Base-by-base conservation (phyloP, 2,329 filamentous ascomycete species). In the Monosporascus sp. region DNA sequence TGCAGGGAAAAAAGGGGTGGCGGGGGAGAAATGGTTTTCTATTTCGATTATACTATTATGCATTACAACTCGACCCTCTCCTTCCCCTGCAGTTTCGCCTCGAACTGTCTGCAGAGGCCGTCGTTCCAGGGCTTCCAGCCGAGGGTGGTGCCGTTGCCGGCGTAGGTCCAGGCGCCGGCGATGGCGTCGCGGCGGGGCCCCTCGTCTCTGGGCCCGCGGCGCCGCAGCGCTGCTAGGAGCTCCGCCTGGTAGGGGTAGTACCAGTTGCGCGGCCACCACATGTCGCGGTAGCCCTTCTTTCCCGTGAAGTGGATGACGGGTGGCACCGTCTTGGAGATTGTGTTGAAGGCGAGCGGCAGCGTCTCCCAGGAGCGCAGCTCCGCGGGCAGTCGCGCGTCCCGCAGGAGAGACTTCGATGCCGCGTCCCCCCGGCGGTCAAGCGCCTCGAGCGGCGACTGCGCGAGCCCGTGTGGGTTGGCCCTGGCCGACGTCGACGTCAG, bases 251-350 rank as follows among this genome's bases (percentile, higher is more conserved):
- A 68, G 3, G 70, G 71, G 43, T 65, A 68, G 58, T 71, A 75
- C 72, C 72, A 75, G 60, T 72, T 61, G 24, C 61, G 63, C 17
- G 61, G 59, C 54, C 67, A 75, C 58, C 70, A 68, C 1, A 49
- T 25, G 22, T 67, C 58, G 4, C 72, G 52, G 18, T 56, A 59
- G 3, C 64, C 62, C 57, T 75, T 75, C 55, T 61, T 51, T 8
- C 71, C 70, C 0, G 72, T 75, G 57, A 69, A 72, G 59, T 75
- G 72, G 54, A 70, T 68, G 31, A 75, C 51, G 7, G 64, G 63
- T 35, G 69, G 71, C 15, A 72, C 69, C 18, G 67, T 67, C 38
- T 66, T 66, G 15, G 70, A 71, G 51, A 72, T 59, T 17, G 66
- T 60, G 62, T 74, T 74, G 54, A 68, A 66, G 7, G 67, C 70